Evolutionary conservation across 208 protist genomes (phyloP).

Genomic region (Trypanosoma grayi): DNA sequence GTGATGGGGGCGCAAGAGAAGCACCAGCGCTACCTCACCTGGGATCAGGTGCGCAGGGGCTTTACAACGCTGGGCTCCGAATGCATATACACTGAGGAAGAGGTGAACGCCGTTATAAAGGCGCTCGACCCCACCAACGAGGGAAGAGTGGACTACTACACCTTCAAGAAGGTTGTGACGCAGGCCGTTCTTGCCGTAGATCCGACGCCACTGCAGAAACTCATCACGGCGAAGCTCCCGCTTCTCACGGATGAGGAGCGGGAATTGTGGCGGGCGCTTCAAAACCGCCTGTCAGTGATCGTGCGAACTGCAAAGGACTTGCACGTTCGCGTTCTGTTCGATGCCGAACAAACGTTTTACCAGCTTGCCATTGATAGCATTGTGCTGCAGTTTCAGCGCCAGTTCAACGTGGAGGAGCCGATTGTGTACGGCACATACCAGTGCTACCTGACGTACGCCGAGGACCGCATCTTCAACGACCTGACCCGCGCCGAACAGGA

Average conservation of each 20-base stretch:
- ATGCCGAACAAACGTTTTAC: conserved; percentile 97
- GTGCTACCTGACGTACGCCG: conserved; percentile 94
- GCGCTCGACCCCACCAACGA: conserved; percentile 65
- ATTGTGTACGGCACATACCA: conserved; percentile 97
- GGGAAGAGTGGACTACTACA: conserved; percentile 84
- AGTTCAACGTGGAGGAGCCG: conserved; percentile 90
- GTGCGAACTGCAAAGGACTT: conserved; percentile 59
- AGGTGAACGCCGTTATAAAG: conserved; percentile 54
- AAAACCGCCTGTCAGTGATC: conserved; percentile 69
- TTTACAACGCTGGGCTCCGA: conserved; percentile 34
- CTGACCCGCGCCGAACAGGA: conserved; percentile 71
- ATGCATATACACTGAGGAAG: conserved; percentile 42
- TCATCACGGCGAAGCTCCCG: conserved; percentile 64
- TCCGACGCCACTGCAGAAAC: conserved; percentile 49
- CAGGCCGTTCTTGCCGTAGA: conserved; percentile 63
- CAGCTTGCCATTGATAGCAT: conserved; percentile 96
- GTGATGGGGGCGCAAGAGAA: conserved; percentile 72
- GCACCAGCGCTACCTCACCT: conserved; percentile 61
- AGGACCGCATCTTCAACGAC: conserved; percentile 86
- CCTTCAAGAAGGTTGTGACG: conserved; percentile 84
- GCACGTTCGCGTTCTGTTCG: conserved; percentile 88
- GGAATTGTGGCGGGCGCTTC: conserved; percentile 65
- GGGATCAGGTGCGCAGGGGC: conserved; percentile 62
- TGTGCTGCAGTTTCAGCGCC: conserved; percentile 72
- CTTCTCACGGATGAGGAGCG: conserved; percentile 73